A percentile compares a stretch with the other conserved stretches of the same genome.
These are phyloP conservation scores for Debaryomyces fabryi DNA, from an alignment of 1,139 yeast species.

Conservation along the genomic window DNA sequence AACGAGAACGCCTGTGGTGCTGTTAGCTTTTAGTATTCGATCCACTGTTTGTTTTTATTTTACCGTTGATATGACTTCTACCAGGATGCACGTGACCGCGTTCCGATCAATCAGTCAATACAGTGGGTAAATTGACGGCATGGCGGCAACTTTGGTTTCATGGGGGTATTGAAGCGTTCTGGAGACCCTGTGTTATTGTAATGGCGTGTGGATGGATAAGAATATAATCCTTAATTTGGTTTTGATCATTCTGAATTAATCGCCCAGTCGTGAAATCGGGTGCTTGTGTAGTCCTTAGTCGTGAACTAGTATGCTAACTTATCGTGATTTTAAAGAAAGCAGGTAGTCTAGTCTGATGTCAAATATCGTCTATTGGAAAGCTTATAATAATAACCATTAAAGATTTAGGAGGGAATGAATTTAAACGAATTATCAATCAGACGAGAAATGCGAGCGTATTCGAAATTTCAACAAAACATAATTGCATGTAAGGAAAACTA, in stretches of 20 bases:
- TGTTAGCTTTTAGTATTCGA: neutral
- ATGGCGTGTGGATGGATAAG: neutral
- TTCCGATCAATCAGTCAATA: neutral
- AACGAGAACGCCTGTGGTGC: neutral
- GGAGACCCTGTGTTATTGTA: neutral
- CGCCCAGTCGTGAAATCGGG: neutral
- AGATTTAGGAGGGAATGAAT: neutral
- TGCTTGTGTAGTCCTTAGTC: neutral
- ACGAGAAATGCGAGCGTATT: conserved; percentile 1
- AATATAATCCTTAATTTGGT: neutral
- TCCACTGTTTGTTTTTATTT: conserved; percentile 7
- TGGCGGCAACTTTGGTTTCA: neutral
- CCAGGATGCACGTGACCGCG: neutral
- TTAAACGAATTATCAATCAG: neutral
- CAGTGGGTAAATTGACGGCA: neutral
- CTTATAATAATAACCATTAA: neutral
- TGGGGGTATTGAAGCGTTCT: neutral
- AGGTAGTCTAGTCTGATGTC: neutral
- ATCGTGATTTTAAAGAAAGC: neutral
- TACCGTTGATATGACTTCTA: neutral
- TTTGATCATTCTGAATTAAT: neutral
- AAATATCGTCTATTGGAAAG: neutral
- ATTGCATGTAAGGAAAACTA: neutral
- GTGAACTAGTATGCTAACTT: neutral
- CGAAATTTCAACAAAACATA: neutral